Percentiles rank a stretch among this genome's conserved stretches.
Conservation (phyloP, 177 flowering plant species). For the Tripterygium wilfordii region DNA sequence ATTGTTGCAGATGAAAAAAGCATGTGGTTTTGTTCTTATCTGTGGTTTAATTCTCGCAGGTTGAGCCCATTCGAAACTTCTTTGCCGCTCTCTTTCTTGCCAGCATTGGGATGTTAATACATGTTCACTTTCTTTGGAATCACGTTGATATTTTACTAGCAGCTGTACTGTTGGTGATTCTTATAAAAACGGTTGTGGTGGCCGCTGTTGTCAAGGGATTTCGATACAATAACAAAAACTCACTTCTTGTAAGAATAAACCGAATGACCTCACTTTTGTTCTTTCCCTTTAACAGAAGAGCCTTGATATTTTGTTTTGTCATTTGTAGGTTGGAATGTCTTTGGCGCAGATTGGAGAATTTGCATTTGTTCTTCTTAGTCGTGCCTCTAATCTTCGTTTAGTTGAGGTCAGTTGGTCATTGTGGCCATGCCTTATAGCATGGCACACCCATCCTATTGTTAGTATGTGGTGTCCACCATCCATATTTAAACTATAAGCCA, state of each 20-base stretch:
- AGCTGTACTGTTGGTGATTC: slow-evolving; percentile 80
- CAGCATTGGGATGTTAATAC: slow-evolving; percentile 97
- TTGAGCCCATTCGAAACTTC: slow-evolving; percentile 93
- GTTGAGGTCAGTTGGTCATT: slow-evolving; percentile 94
- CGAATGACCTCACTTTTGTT: background rate
- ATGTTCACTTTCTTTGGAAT: slow-evolving; percentile 95
- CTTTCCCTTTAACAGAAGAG: background rate
- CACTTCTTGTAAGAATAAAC: slow-evolving; percentile 63
- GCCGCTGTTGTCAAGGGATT: slow-evolving; percentile 80
- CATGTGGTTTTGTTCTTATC: slow-evolving; percentile 10
- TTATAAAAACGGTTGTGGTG: slow-evolving; percentile 69
- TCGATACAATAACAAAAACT: slow-evolving; percentile 78
- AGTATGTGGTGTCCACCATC: too few species aligned
- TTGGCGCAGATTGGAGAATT: slow-evolving; percentile 97
- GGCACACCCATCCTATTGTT: too few species aligned
- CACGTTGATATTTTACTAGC: slow-evolving; percentile 94
- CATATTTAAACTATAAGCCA: too few species aligned
- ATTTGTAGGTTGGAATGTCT: slow-evolving; percentile 91
- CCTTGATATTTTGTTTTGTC: slow-evolving; percentile 7
- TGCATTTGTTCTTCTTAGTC: slow-evolving; percentile 95
- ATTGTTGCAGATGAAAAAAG: background rate
- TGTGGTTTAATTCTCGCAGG: slow-evolving; percentile 32
- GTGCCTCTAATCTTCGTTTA: slow-evolving; percentile 92
- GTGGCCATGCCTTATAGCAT: too few species aligned
- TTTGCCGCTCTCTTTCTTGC: slow-evolving; percentile 97